Evolutionary conservation across 2,329 filamentous ascomycete genomes (phyloP), one percentile per base, ranked within the genome.

Genomic region (Fusarium multiceps): DNA sequence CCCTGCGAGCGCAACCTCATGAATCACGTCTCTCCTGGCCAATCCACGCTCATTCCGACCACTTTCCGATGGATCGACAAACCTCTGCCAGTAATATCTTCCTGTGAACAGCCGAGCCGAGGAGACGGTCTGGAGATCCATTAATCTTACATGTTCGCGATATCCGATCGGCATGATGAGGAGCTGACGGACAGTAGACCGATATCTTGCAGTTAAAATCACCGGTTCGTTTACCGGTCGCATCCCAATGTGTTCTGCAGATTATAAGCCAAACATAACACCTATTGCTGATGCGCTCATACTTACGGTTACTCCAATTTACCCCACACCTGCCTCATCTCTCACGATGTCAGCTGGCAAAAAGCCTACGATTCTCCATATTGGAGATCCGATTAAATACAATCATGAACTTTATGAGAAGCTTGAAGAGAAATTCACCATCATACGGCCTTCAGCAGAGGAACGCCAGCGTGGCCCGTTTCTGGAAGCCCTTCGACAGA

Each of bases 391-490:
- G 1, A 68, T 79, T 27, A 68, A 77, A 34, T 77, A 74, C 66
- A 78, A 79, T 40, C 72, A 63, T 3, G 74, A 76, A 7, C 12
- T 79, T 8, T 78, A 78, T 55, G 59, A 71, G 27, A 28, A 75
- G 27, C 76, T 83, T 14, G 69, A 76, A 7, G 47, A 66, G 6
- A 61, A 49, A 2, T 78, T 78, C 66, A 76, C 59, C 20, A 65
- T 83, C 32, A 75, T 83, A 21, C 75, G 76, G 18, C 81, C 80
- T 1, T 76, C 78, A 1, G 25, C 65, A 1, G 79, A 79, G 40
- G 82, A 83, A 55, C 75, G 81, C 12, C 76, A 82, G 50, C 70
- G 82, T 10, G 73, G 67, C 18, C 72, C 77, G 7, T 83, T 82
- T 51, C 74, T 83, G 10, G 72, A 79, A 42, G 79, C 77, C 3